A percentile compares a stretch with the other conserved stretches of the same genome.
phyloP scores from a whole-genome alignment of 495 filamentous ascomycete species.

The Daldinia decipiens region DNA sequence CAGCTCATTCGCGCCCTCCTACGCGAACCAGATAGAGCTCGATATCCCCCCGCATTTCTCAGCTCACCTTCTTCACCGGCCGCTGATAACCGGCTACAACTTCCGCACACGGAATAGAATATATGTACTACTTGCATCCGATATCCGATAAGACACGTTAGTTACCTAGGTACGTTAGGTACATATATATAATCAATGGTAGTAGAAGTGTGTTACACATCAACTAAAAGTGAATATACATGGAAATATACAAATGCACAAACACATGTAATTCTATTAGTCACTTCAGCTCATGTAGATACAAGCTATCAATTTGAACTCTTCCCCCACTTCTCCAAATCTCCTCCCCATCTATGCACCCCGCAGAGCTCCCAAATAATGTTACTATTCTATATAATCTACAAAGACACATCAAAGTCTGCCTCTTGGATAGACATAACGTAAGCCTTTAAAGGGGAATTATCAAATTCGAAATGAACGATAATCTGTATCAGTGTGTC shows the following conservation, averaged over 20 bases:
- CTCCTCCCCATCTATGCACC: constrained; percentile 30
- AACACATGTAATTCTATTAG: no score
- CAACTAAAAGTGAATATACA: no score
- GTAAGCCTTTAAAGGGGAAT: not conserved
- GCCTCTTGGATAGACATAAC: not conserved
- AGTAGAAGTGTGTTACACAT: no score
- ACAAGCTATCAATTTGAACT: not conserved
- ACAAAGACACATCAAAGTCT: not conserved
- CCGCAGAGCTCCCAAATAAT: constrained; percentile 10
- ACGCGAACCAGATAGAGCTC: constrained; percentile 13
- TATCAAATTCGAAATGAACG: not conserved
- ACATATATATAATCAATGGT: no score
- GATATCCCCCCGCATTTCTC: constrained; percentile 34
- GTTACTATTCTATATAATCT: not conserved
- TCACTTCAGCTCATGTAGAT: not conserved
- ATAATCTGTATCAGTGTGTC: not conserved
- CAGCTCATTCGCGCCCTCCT: constrained; percentile 13
- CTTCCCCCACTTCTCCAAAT: constrained; percentile 26
- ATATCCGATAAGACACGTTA: not conserved
- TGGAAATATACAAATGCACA: no score
- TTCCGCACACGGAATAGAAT: constrained; percentile 34
- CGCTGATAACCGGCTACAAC: constrained; percentile 43
- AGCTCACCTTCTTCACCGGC: constrained; percentile 42
- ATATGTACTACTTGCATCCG: not conserved
- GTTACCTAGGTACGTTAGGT: no score